Evolutionary conservation across 2,329 filamentous ascomycete species (phyloP), one percentile per base, ranked within the genome.

Genomic region (Aspergillus tanneri): DNA sequence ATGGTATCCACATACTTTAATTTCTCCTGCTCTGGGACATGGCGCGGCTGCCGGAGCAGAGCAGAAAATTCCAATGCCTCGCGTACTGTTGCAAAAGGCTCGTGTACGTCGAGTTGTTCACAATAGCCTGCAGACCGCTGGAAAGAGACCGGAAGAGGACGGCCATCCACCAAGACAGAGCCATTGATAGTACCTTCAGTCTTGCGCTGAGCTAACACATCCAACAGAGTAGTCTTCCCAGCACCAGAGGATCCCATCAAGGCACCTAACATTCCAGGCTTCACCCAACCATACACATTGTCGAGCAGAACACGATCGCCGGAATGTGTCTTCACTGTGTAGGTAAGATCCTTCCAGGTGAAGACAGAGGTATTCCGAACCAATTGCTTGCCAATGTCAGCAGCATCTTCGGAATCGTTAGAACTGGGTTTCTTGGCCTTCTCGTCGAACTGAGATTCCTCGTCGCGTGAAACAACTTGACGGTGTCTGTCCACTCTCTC

Each of bases 211-310:
- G 87, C 84, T 2, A 87, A 70, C 0, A 86, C 87, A 64, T 92
- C 88, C 4, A 93, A 73, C 0, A 93, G 74, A 0, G 88, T 92
- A 0, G 70, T 73, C 68, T 93, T 93, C 2, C 88, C 88, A 4
- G 88, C 88, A 23, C 86, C 87, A 1, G 82, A 88, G 1, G 86
- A 85, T 21, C 89, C 88, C 76, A 92, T 87, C 1, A 93, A 73
- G 0, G 88, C 88, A 16, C 88, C 81, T 72, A 93, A 80, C 51
- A 86, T 76, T 7, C 88, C 88, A 0, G 88, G 88, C 60, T 89
- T 90, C 2, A 84, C 87, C 63, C 88, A 91, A 0, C 88, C 88
- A 49, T 79, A 83, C 37, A 91, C 80, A 11, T 84, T 77, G 59
- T 87, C 83, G 22, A 88, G 72, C 2, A 88, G 72, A 56, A 80